Evolutionary conservation across 768 basidiomycete species (phyloP).

Genomic region (Dendrothele bispora): DNA sequence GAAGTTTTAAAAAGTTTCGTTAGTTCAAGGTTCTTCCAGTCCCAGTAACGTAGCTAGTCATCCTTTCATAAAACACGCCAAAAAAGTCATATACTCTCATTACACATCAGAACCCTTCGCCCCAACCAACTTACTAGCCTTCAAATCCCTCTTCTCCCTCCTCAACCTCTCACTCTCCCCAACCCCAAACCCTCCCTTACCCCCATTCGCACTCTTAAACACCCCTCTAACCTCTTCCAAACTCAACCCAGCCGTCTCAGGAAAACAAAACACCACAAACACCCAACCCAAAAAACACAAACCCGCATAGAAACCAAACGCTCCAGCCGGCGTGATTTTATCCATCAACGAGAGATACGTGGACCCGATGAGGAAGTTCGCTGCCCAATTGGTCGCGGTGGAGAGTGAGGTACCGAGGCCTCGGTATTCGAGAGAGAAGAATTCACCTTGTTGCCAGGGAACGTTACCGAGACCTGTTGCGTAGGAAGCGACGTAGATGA

Average conservation of each 20-base stretch:
- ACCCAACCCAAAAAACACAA: conserved; percentile 68
- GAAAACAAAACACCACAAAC: conserved; percentile 72
- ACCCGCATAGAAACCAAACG: conserved; percentile 64
- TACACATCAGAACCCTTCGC: background rate
- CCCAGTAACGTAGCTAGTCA: too few species aligned
- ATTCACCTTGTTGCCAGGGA: conserved; percentile 87
- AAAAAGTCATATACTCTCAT: too few species aligned
- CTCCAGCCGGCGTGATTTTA: conserved; percentile 61
- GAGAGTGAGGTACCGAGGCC: conserved; percentile 76
- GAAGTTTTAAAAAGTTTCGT: too few species aligned
- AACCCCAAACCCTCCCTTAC: conserved; percentile 67
- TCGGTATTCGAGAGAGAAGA: conserved; percentile 78
- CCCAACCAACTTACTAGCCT: conserved; percentile 26
- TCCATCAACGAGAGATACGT: conserved; percentile 83
- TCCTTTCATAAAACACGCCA: too few species aligned
- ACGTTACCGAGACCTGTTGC: conserved; percentile 79
- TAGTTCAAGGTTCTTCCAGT: too few species aligned
- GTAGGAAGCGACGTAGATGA: conserved; percentile 80
- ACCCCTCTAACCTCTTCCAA: conserved; percentile 66
- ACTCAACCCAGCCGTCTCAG: conserved; percentile 76
- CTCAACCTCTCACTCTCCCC: conserved; percentile 53
- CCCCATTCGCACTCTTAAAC: conserved; percentile 65
- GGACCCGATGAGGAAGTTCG: conserved; percentile 73
- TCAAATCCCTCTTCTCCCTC: conserved; percentile 42
- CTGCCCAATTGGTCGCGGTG: conserved; percentile 78